Conservation (phyloP, 2,329 filamentous ascomycete species). For the Dryadomyces sulphureus region DNA sequence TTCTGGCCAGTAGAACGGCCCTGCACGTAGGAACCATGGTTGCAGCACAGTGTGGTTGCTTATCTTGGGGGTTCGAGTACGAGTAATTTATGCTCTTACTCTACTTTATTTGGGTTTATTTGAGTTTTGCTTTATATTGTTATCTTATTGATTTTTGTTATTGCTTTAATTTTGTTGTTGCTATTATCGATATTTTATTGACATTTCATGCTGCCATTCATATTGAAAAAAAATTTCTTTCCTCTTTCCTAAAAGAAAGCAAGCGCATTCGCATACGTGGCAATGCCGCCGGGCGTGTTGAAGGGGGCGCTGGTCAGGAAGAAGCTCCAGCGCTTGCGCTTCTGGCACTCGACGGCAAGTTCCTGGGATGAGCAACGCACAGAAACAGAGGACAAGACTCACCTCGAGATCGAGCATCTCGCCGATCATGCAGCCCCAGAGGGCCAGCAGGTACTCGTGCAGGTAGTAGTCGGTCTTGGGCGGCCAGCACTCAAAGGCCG, state of each 20-base stretch:
- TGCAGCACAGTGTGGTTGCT: too few relatives aligned
- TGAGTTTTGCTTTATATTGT: too few relatives aligned
- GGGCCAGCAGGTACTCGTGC: constrained; percentile 11
- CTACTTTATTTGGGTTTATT: too few relatives aligned
- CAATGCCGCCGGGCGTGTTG: constrained; percentile 1
- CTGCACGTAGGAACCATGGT: too few relatives aligned
- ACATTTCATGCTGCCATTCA: too few relatives aligned
- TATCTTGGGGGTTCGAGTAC: too few relatives aligned
- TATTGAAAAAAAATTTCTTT: too few relatives aligned
- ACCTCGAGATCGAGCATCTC: constrained; percentile 29
- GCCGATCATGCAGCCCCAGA: constrained; percentile 18
- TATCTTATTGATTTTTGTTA: too few relatives aligned
- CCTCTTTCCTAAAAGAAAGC: not conserved
- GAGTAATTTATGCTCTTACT: too few relatives aligned
- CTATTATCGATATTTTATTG: too few relatives aligned
- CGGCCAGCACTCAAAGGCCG: constrained; percentile 31
- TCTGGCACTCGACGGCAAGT: constrained; percentile 4
- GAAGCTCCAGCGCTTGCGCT: constrained; percentile 6
- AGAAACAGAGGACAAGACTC: not conserved
- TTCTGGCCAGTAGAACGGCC: too few relatives aligned
- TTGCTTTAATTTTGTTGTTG: too few relatives aligned
- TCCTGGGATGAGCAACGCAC: not conserved
- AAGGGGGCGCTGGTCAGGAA: constrained; percentile 5
- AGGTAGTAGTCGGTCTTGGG: constrained; percentile 9
- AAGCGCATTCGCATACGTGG: not conserved